Base-by-base conservation (phyloP, 2,329 filamentous ascomycete genomes). In the Trichoderma asperellum region DNA sequence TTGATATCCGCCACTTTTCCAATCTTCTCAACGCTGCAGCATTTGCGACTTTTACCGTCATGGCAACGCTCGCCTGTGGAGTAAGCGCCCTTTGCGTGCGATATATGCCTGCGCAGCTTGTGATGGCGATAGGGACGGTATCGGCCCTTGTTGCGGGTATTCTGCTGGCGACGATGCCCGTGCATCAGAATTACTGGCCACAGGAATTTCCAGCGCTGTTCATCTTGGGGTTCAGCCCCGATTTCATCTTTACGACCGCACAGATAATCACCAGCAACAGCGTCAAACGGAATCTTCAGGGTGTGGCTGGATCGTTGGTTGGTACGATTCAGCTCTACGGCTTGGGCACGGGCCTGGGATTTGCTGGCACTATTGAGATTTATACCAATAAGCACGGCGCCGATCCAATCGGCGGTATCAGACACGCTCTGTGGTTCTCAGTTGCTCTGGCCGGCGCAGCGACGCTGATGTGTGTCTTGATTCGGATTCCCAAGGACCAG, bases 281-380 rank as follows among this genome's bases (percentile, higher is more conserved):
- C 5, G 62, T 66, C 12, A 47, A 57, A 4, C 52, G 62, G 2
- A 57, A 21, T 5, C 49, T 66, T 2, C 62, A 66, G 27, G 62
- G 62, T 10, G 53, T 66, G 52, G 62, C 62, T 7, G 62, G 62
- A 34, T 66, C 62, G 11, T 24, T 66, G 2, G 37, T 66, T 12
- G 62, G 62, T 18, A 66, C 62, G n/a, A 27, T 66, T 4, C 62
- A 66, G 27, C 53, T 66, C 7, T 66, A 66, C n/a, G 62, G 62
- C 37, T 24, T 66, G 35, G 37, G 62, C 37, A 66, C 62, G 5
- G 62, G 62, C 2, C 53, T 66, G 5, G 62, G 62, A 12, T 66
- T 66, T 12, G 62, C 62, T 14, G 62, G 62, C 0, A 66, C 62
- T 7, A 47, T 66, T 35, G 62, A 66, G 37, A n/a, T 40, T n/a